Base-by-base conservation (phyloP, 2,329 filamentous ascomycete genomes). In the Volutella citrinella region DNA sequence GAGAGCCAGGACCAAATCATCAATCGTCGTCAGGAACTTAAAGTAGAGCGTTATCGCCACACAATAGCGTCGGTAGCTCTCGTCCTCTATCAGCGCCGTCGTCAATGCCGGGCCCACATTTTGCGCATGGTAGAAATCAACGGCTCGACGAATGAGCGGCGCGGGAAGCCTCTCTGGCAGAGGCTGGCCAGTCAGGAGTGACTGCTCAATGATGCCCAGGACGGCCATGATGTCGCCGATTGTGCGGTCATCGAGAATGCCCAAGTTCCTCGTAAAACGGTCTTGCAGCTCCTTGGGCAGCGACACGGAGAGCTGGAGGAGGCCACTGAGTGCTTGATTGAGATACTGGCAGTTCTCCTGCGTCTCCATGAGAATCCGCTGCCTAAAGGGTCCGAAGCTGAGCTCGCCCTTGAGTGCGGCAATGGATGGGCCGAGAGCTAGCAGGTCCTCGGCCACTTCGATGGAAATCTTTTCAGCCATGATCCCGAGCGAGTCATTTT, bases 141-240 rank as follows among this genome's bases (percentile, higher is more conserved):
- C 50, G 11, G 53, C 54, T 4, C 61, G 59, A 4, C 60, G 56
- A 2, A 71, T 46, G 15, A 75, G 43, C 3, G 71, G 72, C 2
- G 66, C 63, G 0, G 71, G 71, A 1, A 75, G 43, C 4, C 69
- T 54, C 32, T 70, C 66, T 0, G 71, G 71, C 1, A 72, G 45
- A 1, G 72, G 59, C n/a, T 64, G 61, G 0, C 68, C 70, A 0
- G 68, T 72, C 14, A 65, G 61, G 11, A 76, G 47, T 3, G 68
- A 54, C 30, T 72, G 68, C 30, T 72, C 68, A 7, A 70, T 48
- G 4, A 74, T 60, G 2, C 54, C 56, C 1, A 75, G 46, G 3
- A 74, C 68, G 2, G 68, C 67, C 71, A 74, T 76, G 31, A 71
- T 43, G 18, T 73, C 70, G 5, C 65, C 69, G 9, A 75, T 65